Evolutionary conservation across 495 filamentous ascomycete genomes (phyloP), one percentile per base, ranked within the genome.

Genomic region (Aspergillus homomorphus): DNA sequence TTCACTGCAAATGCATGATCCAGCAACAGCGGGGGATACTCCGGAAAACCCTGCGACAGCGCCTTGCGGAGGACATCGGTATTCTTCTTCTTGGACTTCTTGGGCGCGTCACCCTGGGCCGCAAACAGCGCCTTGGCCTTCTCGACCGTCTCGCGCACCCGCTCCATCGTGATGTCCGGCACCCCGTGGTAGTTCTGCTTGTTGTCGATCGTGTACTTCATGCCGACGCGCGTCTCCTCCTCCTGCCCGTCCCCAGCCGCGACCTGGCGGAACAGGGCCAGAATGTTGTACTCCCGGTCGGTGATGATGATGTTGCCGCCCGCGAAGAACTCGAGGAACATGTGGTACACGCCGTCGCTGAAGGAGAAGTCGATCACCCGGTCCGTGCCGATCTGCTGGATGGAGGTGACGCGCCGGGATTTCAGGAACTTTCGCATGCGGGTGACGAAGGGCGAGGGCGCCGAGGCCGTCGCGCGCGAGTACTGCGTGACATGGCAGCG

Each of bases 321-420:
- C 4, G 94, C 93, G 73, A 94, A 98, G 74, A 98, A 98, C 73
- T 98, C 94, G 42, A 98, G 76, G 68, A 91, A 96, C 38, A 98
- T 76, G 41, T 87, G 81, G 67, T 93, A 97, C 60, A 83, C 80
- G 19, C 94, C 93, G 77, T 96, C 91, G 65, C 89, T 93, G 71
- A 98, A 96, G 68, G 87, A 82, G 54, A 98, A 83, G 66, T 96
- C 91, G 54, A 98, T 88, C 56, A 98, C 87, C 19, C 94, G 86
- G 69, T 98, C 94, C 0, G 92, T 96, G 38, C 92, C 94, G 53
- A 98, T 82, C 70, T 98, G 94, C 4, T 82, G 74, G 24, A 98
- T 80, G 0, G 82, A 75, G 0, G 93, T 97, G 45, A 96, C 83
- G 48, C 94, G 79, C 55, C 94, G 80, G 6, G 93, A 93, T 66